A percentile compares a stretch with the other conserved stretches of the same genome.
Evolutionary conservation across 306 rosid species (phyloP).

Genomic region (Castanea mollissima): DNA sequence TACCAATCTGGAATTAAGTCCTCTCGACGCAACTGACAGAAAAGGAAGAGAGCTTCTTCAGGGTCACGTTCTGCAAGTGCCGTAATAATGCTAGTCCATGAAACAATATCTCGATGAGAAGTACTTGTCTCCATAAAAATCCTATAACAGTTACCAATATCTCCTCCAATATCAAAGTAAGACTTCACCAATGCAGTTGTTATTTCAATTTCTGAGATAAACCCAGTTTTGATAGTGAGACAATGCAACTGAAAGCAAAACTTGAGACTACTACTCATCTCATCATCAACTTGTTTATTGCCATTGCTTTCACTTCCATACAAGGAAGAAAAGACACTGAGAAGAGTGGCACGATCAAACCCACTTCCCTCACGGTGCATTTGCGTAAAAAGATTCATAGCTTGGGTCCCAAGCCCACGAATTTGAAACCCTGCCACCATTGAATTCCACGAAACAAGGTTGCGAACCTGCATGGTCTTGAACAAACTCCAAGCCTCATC

Average conservation of each 20-base stretch:
- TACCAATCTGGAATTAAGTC: conserved; percentile 63
- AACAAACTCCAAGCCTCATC: conserved; percentile 70
- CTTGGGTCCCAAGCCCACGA: conserved; percentile 55
- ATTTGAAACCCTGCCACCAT: conserved; percentile 76
- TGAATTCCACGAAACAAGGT: conserved; percentile 81
- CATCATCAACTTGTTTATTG: conserved; percentile 11
- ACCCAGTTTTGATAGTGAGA: conserved; percentile 58
- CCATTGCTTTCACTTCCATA: conserved; percentile 31
- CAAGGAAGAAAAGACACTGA: conserved; percentile 61
- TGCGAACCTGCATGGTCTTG: conserved; percentile 50
- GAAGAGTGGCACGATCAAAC: conserved; percentile 65
- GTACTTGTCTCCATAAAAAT: conserved; percentile 60
- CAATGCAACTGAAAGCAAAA: conserved; percentile 68
- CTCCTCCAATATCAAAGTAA: conserved; percentile 66
- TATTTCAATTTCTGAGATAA: conserved; percentile 61
- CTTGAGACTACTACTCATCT: conserved; percentile 12
- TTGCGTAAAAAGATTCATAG: conserved; percentile 49
- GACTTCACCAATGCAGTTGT: conserved; percentile 62
- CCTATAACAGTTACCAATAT: conserved; percentile 52
- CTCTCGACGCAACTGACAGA: conserved; percentile 51
- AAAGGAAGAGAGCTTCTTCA: conserved; percentile 63
- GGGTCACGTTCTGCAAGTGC: conserved; percentile 70
- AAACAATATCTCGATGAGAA: conserved; percentile 57
- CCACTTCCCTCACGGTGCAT: conserved; percentile 59
- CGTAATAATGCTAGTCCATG: conserved; percentile 80